Evolutionary conservation across 108 stramenopile genomes (phyloP), one percentile per base, ranked within the genome.

Genomic region (Nannochloropsis granulata): DNA sequence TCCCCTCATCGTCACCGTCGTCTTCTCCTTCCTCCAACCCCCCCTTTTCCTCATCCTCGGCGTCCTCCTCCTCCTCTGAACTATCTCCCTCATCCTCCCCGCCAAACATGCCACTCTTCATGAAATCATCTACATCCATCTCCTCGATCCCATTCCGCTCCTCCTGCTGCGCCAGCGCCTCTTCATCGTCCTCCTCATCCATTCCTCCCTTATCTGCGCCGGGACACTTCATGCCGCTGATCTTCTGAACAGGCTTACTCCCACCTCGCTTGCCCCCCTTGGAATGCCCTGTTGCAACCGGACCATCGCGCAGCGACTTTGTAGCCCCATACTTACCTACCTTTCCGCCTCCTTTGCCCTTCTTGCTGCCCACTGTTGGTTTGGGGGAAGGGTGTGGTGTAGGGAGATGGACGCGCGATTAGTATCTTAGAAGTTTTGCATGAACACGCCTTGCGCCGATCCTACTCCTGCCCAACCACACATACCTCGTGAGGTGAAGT

Each of bases 51-150:
- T n/a, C 16, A 12, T 43, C 23, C 13, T 80, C 44, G 2, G 25
- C 80, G n/a, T 42, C 84, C 25, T 43, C 42, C 80, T 19, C 45
- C 3, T 81, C 80, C 19, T 44, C 80, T 10, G 19, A 3, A 21
- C 24, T 24, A 14, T 26, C 80, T 16, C 16, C 43, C 25, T 13
- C 14, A 12, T 45, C 80, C 2, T 43, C 83, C 82, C 44, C 25
- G 25, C 46, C 43, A 44, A 85, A 80, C 26, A 85, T 80, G 9
- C 84, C 84, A 24, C 84, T 80, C 44, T 45, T 85, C 84, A 85
- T 81, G 45, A 85, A 85, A 34, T 80, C 84, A 25, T 85, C 84
- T 19, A 80, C 84, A 23, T 85, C 84, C 24, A 83, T 45, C 13
- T 26, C 19, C 45, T 26, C 46, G 7, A 83, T 43, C 43, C 24